phyloP scores from a whole-genome alignment of 495 filamentous ascomycete genomes.

The Elaphomyces granulatus region DNA sequence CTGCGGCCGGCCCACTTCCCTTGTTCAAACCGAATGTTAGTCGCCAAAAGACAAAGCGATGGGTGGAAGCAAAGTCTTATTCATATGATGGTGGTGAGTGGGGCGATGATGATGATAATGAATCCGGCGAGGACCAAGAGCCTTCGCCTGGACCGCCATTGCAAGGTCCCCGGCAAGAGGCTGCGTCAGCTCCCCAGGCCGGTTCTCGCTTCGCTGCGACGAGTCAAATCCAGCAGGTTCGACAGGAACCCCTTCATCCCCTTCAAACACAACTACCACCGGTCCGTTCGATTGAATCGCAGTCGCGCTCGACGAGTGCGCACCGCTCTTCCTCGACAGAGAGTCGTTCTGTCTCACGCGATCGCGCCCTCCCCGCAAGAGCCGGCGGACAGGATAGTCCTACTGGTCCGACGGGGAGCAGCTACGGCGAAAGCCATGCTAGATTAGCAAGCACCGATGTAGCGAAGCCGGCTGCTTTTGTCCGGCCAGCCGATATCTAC shows the following conservation, averaged over 20 bases:
- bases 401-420: no score
- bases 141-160: conserved; percentile 32
- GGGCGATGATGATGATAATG: conserved; percentile 74
- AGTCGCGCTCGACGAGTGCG: background rate
- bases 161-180: conserved; percentile 1
- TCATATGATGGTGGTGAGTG: conserved; percentile 92
- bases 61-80: conserved; percentile 78
- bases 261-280: conserved; percentile 2
- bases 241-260: conserved; percentile 1
- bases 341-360: background rate
- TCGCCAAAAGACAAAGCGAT: conserved; percentile 83
- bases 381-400: background rate
- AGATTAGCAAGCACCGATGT: background rate
- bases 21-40: conserved; percentile 71
- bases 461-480: conserved; percentile 42
- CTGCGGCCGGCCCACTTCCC: conserved; percentile 26
- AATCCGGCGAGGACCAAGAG: conserved; percentile 45
- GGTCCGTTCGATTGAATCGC: background rate
- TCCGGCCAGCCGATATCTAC: conserved; percentile 70
- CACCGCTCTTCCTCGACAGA: background rate
- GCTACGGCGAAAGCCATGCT: no score
- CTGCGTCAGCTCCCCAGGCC: background rate
- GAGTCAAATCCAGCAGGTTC: conserved; percentile 3
- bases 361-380: background rate
- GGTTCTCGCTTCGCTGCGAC: background rate